These are phyloP conservation scores for Thalassiosira mediterranea DNA, from an alignment of 352 stramenopile species.

Conservation along the genomic window DNA sequence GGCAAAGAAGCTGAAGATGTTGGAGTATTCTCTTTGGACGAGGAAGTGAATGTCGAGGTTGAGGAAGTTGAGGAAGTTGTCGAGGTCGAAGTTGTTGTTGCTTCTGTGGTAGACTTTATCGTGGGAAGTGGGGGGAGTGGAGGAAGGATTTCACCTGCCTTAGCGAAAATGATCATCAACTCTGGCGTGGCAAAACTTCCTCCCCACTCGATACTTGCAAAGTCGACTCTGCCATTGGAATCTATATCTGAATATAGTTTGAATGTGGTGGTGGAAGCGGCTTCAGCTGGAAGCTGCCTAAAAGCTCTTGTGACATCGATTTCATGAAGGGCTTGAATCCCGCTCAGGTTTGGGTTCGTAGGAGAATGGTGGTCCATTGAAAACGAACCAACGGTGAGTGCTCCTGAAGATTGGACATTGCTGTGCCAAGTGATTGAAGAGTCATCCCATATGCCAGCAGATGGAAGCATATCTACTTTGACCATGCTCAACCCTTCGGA, in stretches of 20 bases:
- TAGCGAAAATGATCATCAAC: conserved; percentile 12
- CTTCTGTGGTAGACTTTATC: neutral
- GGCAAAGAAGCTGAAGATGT: conserved; percentile 1
- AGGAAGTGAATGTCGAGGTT: neutral
- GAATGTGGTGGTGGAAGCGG: conserved; percentile 4
- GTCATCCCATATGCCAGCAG: conserved; percentile 13
- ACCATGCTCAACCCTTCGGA: neutral
- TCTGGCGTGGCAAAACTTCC: neutral
- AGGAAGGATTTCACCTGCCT: neutral
- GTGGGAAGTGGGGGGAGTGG: neutral
- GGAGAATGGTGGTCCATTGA: conserved; percentile 2
- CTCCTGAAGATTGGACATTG: neutral
- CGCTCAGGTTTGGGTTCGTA: too few relatives aligned
- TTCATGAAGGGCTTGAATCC: too few relatives aligned
- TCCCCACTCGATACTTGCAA: conserved; percentile 22
- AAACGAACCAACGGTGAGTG: conserved; percentile 13
- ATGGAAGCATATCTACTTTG: conserved; percentile 15
- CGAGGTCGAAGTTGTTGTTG: conserved; percentile 1
- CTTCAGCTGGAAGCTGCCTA: neutral
- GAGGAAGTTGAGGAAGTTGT: conserved; percentile 3
- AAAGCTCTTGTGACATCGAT: conserved; percentile 23
- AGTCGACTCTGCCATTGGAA: conserved; percentile 6
- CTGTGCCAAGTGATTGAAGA: conserved; percentile 12
- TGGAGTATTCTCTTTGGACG: neutral
- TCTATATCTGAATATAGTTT: conserved; percentile 17